Evolutionary conservation across 2,329 filamentous ascomycete species (phyloP), one percentile per base, ranked within the genome.

Genomic region (Fusarium sp.): DNA sequence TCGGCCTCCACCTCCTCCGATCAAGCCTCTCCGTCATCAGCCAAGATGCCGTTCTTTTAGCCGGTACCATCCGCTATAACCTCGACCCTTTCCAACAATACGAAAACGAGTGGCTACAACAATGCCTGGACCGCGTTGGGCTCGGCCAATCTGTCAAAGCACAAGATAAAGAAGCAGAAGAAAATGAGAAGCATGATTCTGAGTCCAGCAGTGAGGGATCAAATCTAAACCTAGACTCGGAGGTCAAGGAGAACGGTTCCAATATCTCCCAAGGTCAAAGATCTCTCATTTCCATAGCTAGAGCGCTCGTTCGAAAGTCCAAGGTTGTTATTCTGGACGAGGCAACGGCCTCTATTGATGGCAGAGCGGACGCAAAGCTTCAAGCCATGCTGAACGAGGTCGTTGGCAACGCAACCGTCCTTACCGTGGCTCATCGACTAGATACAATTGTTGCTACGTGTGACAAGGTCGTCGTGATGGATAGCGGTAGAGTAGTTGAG

Each of bases 401-500:
- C 0, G 42, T 72, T n/a, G 64, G 69, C 0, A 54, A 70, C 9
- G 74, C 73, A 14, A 76, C 71, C 9, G 74, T 76, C 1, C 41
- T 76, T 3, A 75, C 74, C 12, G 74, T 76, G 12, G 74, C 74
- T 6, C 74, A 76, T 51, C 47, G 74, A 33, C 68, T 76, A 6
- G 71, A 76, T 12, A 76, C 71, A 2, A 76, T 76, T 7, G 36
- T 76, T 35, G 44, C 62, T 35, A 81, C 70, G 10, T 75, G 73
- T 28, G 54, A 74, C 31, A 65, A 62, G 44, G 73, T 75, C 7
- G 24, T 75, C 1, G 73, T 75, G 2, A 75, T 75, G 73, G 73
- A 75, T 9, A 44, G 49, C 35, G 73, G 73, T 6, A 62, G 28
- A n/a, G 70, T 75, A 6, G 70, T 69, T 1, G 73, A 75, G 49